Evolutionary conservation across 768 basidiomycete genomes (phyloP).

Genomic region (Naganishia vaughanmartiniae): DNA sequence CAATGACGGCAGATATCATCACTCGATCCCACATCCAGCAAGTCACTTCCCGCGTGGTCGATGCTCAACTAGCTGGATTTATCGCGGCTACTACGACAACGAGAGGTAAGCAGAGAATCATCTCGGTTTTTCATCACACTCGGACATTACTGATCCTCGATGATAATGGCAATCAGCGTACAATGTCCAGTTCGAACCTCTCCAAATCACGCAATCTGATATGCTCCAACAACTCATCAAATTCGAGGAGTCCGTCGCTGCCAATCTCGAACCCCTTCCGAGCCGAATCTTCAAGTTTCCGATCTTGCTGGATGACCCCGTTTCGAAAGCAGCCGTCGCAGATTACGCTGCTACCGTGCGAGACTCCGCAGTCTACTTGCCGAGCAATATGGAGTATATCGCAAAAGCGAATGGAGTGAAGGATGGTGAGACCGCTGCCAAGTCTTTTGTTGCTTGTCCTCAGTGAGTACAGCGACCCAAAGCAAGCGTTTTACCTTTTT

Average conservation of each 20-base stretch:
- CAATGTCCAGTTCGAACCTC: constrained; percentile 60
- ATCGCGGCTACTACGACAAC: constrained; percentile 62
- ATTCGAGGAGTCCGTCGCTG: constrained; percentile 53
- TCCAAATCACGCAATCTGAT: constrained; percentile 54
- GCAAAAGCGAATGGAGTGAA: constrained; percentile 63
- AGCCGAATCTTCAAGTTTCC: constrained; percentile 63
- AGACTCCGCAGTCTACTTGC: constrained; percentile 64
- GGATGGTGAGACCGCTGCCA: constrained; percentile 55
- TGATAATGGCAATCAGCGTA: constrained; percentile 29
- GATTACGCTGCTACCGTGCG: constrained; percentile 61
- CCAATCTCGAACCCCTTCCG: constrained; percentile 56
- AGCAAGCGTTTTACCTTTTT: constrained; percentile 9
- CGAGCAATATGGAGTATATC: constrained; percentile 67
- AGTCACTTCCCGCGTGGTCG: constrained; percentile 48
- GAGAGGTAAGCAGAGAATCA: constrained; percentile 54
- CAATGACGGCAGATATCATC: constrained; percentile 59
- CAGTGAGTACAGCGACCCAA: constrained; percentile 52
- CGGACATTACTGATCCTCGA: background rate
- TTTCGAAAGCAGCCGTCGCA: constrained; percentile 60
- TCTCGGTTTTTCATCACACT: background rate
- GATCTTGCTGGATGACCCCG: constrained; percentile 63
- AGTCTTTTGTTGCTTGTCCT: constrained; percentile 57
- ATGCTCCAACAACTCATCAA: constrained; percentile 56
- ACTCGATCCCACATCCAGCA: constrained; percentile 62
- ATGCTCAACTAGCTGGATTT: constrained; percentile 55